Conservation (phyloP, 768 basidiomycete genomes). For the Amyloporia xantha region DNA sequence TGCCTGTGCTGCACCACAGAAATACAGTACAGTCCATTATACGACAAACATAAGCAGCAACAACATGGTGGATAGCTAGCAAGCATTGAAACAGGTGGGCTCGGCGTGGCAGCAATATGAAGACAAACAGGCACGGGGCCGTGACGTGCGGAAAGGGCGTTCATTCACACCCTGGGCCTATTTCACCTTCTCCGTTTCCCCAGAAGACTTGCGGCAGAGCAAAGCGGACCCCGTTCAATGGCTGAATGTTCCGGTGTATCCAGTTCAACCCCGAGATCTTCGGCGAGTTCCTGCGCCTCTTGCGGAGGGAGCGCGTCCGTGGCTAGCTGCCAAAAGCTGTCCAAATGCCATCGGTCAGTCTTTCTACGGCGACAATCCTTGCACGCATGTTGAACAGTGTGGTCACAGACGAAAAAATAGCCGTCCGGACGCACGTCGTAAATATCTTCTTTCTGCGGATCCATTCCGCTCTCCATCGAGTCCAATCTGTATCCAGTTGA, state of each 20-base stretch:
- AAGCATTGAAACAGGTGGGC: no score
- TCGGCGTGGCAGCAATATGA: neutral
- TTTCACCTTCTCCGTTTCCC: conserved; percentile 19
- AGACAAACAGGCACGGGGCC: neutral
- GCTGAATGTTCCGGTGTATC: conserved; percentile 66
- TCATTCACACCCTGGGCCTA: no score
- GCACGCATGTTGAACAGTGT: neutral
- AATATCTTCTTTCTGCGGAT: conserved; percentile 68
- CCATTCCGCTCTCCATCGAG: conserved; percentile 80
- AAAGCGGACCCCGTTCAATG: conserved; percentile 62
- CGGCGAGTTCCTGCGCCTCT: conserved; percentile 57
- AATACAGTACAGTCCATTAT: no score
- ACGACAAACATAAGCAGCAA: no score
- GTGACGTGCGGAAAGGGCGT: no score
- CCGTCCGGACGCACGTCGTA: conserved; percentile 64
- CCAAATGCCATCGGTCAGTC: neutral
- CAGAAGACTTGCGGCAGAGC: conserved; percentile 23
- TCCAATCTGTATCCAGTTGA: conserved; percentile 67
- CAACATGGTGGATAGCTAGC: no score
- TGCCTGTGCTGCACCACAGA: no score
- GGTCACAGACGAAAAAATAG: no score
- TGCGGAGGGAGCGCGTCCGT: conserved; percentile 63
- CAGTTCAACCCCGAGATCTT: conserved; percentile 75
- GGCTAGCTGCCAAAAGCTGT: conserved; percentile 69
- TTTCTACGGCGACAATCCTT: neutral